Percentiles rank a stretch among this genome's conserved stretches.
Conservation (phyloP, 208 protist species). For the Blastocrithidia nonstop region DNA sequence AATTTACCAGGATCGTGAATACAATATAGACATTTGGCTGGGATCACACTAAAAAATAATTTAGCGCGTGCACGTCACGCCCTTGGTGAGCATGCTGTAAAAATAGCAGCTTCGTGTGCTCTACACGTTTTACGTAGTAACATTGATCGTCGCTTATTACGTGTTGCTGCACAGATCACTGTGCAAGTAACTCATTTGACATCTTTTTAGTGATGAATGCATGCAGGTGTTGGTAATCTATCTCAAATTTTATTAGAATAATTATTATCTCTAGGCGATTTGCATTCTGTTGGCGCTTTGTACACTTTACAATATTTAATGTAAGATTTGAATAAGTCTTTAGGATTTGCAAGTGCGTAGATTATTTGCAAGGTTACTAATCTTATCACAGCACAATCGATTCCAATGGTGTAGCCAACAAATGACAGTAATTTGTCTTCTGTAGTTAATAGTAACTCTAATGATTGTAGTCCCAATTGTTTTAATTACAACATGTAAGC, state of each 20-base stretch:
- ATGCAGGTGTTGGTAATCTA: slow-evolving; percentile 35
- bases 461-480: too few species aligned
- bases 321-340: slow-evolving; percentile 69
- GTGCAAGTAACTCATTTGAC: slow-evolving; percentile 66
- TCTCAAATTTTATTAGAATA: slow-evolving; percentile 45
- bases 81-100: slow-evolving; percentile 60
- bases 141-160: slow-evolving; percentile 33
- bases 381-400: too few species aligned
- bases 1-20: slow-evolving; percentile 33
- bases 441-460: too few species aligned
- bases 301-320: slow-evolving; percentile 80
- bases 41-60: slow-evolving; percentile 80
- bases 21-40: slow-evolving; percentile 59
- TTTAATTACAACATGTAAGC: slow-evolving; percentile 10
- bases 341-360: slow-evolving; percentile 49
- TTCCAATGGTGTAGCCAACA: too few species aligned
- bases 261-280: slow-evolving; percentile 30
- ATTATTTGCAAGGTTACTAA: slow-evolving; percentile 45
- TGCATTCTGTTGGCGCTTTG: slow-evolving; percentile 53
- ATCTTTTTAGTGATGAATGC: slow-evolving; percentile 69
- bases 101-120: slow-evolving; percentile 38
- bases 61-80: slow-evolving; percentile 32
- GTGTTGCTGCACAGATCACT: slow-evolving; percentile 69
- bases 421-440: too few species aligned
- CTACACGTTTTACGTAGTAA: slow-evolving; percentile 31